phyloP scores from a whole-genome alignment of 2,329 filamentous ascomycete genomes.

The Elsinoe necatrix region DNA sequence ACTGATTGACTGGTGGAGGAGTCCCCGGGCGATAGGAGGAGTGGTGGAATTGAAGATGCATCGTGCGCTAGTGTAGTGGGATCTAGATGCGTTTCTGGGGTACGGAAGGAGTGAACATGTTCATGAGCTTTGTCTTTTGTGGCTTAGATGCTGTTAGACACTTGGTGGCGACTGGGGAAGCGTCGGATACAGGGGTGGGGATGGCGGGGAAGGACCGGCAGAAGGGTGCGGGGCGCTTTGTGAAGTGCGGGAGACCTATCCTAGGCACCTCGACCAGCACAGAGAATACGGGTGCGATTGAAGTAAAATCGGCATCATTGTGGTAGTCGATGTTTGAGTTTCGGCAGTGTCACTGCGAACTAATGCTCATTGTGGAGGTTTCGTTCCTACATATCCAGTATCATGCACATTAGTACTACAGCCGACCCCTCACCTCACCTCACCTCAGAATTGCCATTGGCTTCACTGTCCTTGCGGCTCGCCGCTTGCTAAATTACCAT shows the following conservation, averaged over 20 bases:
- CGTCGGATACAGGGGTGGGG: neutral
- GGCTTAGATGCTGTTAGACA: neutral
- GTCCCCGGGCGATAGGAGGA: constrained; percentile 9
- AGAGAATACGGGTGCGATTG: neutral
- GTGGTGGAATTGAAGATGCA: constrained; percentile 15
- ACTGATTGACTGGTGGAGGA: neutral
- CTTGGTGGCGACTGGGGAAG: neutral
- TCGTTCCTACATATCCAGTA: constrained; percentile 5
- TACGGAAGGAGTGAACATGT: neutral
- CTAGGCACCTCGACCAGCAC: neutral
- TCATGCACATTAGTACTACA: constrained; percentile 5
- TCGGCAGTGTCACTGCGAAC: neutral
- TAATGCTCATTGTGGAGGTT: neutral
- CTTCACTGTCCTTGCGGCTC: neutral
- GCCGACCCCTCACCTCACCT: neutral
- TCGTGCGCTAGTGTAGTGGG: neutral
- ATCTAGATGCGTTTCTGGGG: too few species aligned
- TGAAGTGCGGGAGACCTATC: neutral
- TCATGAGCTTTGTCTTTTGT: neutral
- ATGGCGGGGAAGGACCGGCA: neutral
- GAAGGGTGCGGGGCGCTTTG: neutral
- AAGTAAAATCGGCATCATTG: too few species aligned
- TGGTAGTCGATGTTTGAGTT: too few species aligned
- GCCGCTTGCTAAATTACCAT: neutral
- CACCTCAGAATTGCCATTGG: neutral